Base-by-base conservation (phyloP, 345 rosid species). In the Viola odorata region DNA sequence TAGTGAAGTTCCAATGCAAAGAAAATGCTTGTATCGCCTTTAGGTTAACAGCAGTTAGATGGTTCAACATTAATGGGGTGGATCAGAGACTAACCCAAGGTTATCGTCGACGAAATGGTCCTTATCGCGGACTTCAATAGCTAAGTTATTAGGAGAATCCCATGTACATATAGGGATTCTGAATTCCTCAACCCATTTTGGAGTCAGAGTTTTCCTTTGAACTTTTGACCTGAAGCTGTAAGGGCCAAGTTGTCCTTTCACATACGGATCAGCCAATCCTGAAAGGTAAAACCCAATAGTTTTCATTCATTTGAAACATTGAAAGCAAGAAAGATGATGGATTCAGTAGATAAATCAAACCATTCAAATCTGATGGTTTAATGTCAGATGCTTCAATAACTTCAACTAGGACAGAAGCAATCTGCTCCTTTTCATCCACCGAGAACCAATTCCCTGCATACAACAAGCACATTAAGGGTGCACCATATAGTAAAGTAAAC, bases 261-360 rank as follows among this genome's bases (percentile, higher is more conserved):
- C 96, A 37, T 90, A 94, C 38, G 99, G 99, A 80, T 90, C 96
- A 61, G 97, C 81, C 67, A 88, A 78, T 61, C 99, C 99, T 94
- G 88, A 68, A 80, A 64, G 62, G 54, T 15, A 58, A 57, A 54
- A 45, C 64, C 36, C 69, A 44, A 58, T 8, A 54, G 44, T 58
- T 17, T 38, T 13, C 44, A 56, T 39, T 37, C 44, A 62, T 16
- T 4, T 11, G 53, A 8, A 66, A 39, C 37, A 57, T 59, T 37
- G 45, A 37, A 32, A 40, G 48, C 3, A 4, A 36, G 9, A 42
- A 66, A 73, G 37, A 55, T 48, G 45, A 56, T 38, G n/a, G 10
- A 58, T 8, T 11, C 10, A 38, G 54, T 37, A 51, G 14, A 16
- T n/a, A 12, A 60, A 62, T 70, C 87, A 42, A 65, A 94, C 99